Conservation (phyloP, 257 asterid species). For the Parsonsia alboflavescens region DNA sequence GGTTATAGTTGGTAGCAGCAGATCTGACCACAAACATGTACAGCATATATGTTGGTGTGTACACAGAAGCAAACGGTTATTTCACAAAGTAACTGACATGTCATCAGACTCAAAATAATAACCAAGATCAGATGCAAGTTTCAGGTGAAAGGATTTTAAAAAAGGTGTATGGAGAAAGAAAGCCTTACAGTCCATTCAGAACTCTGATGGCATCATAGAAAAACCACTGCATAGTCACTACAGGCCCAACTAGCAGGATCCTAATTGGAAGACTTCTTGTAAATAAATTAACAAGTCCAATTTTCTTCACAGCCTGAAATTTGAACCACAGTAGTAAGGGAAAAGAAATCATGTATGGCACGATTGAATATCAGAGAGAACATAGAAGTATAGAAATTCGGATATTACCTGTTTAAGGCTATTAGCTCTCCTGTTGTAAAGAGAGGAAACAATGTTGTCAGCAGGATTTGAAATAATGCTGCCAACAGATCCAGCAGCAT, state of each 20-base stretch:
- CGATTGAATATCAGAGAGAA: background rate
- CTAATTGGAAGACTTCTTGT: conserved; percentile 46
- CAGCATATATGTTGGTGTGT: no score
- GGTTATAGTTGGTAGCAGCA: background rate
- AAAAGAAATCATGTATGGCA: background rate
- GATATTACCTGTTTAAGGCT: conserved; percentile 30
- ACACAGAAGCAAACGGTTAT: background rate
- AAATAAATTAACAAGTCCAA: conserved; percentile 34
- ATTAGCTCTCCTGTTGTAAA: conserved; percentile 27
- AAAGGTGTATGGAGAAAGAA: background rate
- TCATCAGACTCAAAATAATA: background rate
- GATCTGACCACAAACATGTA: background rate
- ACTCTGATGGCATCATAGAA: conserved; percentile 39
- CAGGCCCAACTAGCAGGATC: conserved; percentile 43
- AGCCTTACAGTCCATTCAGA: conserved; percentile 40
- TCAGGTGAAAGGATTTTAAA: background rate
- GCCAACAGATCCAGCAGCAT: conserved; percentile 46
- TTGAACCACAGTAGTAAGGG: background rate
- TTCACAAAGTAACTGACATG: background rate
- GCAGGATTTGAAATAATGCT: conserved; percentile 42
- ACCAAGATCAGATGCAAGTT: background rate
- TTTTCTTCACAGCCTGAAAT: conserved; percentile 36
- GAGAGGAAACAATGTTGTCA: conserved; percentile 39
- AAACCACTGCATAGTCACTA: conserved; percentile 45
- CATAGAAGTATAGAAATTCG: background rate